These are phyloP conservation scores for Eucalyptus fibrosa DNA, from an alignment of 345 rosid genomes.

Conservation along the genomic window DNA sequence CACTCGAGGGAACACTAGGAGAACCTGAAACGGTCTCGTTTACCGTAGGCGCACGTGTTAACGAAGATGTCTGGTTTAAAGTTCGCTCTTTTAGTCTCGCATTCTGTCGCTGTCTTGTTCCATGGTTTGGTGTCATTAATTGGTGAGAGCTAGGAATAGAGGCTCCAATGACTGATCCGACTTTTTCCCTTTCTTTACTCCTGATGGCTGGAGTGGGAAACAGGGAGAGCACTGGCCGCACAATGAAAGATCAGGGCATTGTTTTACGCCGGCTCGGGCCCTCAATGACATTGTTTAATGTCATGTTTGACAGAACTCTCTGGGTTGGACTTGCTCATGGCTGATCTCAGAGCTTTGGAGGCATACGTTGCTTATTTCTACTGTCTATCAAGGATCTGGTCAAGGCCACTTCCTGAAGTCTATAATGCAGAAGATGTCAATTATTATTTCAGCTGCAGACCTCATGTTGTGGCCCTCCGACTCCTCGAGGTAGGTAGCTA, in stretches of 20 bases:
- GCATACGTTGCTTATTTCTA: constrained; percentile 59
- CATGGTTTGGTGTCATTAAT: background rate
- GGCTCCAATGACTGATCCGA: background rate
- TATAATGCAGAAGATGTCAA: constrained; percentile 64
- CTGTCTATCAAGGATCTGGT: constrained; percentile 57
- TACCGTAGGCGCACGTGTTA: background rate
- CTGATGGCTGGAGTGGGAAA: background rate
- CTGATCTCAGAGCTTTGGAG: constrained; percentile 88
- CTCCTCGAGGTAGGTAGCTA: constrained; percentile 61
- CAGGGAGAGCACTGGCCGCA: background rate
- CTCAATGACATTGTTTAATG: background rate
- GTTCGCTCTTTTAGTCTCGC: background rate
- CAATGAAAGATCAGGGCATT: background rate
- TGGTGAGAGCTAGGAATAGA: background rate
- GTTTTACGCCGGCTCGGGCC: background rate
- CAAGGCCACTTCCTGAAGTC: constrained; percentile 84
- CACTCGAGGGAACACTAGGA: background rate
- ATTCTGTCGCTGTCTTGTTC: background rate
- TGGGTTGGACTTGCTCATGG: constrained; percentile 78
- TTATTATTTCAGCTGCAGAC: constrained; percentile 81
- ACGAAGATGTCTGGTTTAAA: background rate
- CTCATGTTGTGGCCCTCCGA: constrained; percentile 75
- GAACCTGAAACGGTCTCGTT: background rate
- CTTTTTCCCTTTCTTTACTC: background rate
- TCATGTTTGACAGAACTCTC: constrained; percentile 42